Evolutionary conservation across 2,329 filamentous ascomycete species (phyloP).

Genomic region (Colletotrichum endophyticum): DNA sequence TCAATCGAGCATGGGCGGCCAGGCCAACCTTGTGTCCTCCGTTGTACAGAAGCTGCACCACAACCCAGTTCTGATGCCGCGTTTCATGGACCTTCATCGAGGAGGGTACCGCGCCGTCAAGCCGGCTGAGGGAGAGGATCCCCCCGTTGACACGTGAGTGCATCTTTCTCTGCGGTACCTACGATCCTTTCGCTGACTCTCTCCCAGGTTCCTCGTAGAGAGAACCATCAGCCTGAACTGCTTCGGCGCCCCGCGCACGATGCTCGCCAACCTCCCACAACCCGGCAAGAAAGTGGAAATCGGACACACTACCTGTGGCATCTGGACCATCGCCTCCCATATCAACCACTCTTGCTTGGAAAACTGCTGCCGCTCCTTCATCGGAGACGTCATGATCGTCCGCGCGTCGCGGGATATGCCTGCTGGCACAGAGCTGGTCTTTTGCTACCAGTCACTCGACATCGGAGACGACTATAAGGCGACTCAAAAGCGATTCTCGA

Average conservation of each 20-base stretch:
- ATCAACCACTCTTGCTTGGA: slow-evolving; percentile 58
- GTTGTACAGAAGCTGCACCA: slow-evolving; percentile 50
- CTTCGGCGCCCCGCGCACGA: slow-evolving; percentile 38
- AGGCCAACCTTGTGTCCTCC: slow-evolving; percentile 42
- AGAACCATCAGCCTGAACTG: slow-evolving; percentile 46
- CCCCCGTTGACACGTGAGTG: slow-evolving; percentile 51
- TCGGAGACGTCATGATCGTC: slow-evolving; percentile 59
- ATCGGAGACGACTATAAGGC: slow-evolving; percentile 29
- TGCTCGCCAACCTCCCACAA: not conserved
- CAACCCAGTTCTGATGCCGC: slow-evolving; percentile 25
- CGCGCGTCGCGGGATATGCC: slow-evolving; percentile 49
- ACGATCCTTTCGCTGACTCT: not conserved
- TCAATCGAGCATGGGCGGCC: slow-evolving; percentile 36
- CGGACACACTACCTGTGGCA: slow-evolving; percentile 35
- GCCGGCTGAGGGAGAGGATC: slow-evolving; percentile 35
- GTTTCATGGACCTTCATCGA: not conserved
- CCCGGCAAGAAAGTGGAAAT: not conserved
- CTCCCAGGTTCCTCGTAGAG: slow-evolving; percentile 48
- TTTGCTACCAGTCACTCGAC: slow-evolving; percentile 38
- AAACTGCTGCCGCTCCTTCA: slow-evolving; percentile 53
- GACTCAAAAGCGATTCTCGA: slow-evolving; percentile 30
- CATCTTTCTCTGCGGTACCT: not conserved
- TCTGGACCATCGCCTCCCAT: slow-evolving; percentile 53
- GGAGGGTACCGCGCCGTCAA: slow-evolving; percentile 30
- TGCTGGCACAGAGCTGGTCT: slow-evolving; percentile 48